Conservation (phyloP, 2,329 filamentous ascomycete genomes). For the Stachybotrys chartarum region DNA sequence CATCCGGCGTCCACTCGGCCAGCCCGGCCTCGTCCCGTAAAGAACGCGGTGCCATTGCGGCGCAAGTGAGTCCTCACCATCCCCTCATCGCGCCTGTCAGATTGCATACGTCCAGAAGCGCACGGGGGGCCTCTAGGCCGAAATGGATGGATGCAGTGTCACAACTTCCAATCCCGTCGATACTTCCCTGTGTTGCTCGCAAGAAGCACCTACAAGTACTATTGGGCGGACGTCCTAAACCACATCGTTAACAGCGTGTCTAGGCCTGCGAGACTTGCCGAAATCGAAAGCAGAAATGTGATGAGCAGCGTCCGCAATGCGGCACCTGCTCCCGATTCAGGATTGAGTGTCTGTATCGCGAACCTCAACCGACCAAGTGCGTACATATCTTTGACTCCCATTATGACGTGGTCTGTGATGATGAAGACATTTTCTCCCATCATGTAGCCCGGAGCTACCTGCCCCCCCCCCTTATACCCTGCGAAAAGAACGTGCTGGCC, state of each 20-base stretch:
- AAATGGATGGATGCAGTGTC: neutral
- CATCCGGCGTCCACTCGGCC: constrained; percentile 23
- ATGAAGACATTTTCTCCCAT: too few species aligned
- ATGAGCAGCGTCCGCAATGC: constrained; percentile 55
- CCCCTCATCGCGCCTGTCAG: neutral
- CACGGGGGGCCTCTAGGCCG: neutral
- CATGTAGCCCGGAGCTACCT: too few species aligned
- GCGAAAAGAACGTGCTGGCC: too few species aligned
- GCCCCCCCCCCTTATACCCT: too few species aligned
- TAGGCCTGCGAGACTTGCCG: constrained; percentile 54
- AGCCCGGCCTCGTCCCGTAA: constrained; percentile 25
- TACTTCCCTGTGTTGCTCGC: neutral
- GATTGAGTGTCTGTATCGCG: constrained; percentile 52
- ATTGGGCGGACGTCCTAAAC: too few species aligned
- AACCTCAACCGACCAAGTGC: constrained; percentile 57
- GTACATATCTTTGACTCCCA: constrained; percentile 14
- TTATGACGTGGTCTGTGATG: too few species aligned
- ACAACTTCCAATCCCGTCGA: neutral
- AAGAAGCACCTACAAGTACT: too few species aligned
- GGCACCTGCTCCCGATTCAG: constrained; percentile 49
- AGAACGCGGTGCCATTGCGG: constrained; percentile 31
- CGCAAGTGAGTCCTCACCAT: constrained; percentile 20
- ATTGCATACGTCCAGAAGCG: neutral
- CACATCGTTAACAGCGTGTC: constrained; percentile 6
- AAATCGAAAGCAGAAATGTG: constrained; percentile 56